Conservation (phyloP, 2,329 filamentous ascomycete genomes). For the Hortaea sp. region DNA sequence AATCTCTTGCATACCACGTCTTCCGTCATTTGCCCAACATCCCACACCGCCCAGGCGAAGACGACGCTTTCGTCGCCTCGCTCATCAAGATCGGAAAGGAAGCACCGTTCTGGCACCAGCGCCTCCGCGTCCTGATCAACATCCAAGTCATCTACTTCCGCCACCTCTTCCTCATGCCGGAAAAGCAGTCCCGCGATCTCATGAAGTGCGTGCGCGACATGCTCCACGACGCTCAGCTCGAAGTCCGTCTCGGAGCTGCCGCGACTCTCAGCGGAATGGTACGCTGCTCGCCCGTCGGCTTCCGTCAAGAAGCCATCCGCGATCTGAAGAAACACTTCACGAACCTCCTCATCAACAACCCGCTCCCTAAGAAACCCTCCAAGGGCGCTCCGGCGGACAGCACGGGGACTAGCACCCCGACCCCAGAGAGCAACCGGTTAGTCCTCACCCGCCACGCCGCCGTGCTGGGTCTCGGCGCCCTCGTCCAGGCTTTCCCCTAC, state of each 20-base stretch:
- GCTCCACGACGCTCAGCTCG: constrained; percentile 82
- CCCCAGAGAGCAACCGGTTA: constrained; percentile 62
- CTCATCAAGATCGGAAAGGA: constrained; percentile 80
- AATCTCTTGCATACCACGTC: constrained; percentile 88
- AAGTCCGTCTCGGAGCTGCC: constrained; percentile 87
- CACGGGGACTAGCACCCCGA: constrained; percentile 50
- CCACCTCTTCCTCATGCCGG: constrained; percentile 75
- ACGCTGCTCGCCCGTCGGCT: constrained; percentile 72
- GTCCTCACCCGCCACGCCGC: constrained; percentile 79
- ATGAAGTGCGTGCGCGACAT: constrained; percentile 93
- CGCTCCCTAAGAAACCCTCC: constrained; percentile 61
- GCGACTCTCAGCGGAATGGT: constrained; percentile 96
- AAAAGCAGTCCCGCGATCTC: constrained; percentile 64
- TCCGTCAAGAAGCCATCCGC: constrained; percentile 69
- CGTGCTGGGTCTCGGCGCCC: constrained; percentile 77
- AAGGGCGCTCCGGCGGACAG: constrained; percentile 28
- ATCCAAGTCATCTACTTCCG: constrained; percentile 99
- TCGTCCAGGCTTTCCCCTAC: constrained; percentile 95
- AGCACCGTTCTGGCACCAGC: constrained; percentile 87
- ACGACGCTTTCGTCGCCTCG: constrained; percentile 71
- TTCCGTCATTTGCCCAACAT: constrained; percentile 95
- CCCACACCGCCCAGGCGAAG: constrained; percentile 78
- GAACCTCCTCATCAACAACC: constrained; percentile 66
- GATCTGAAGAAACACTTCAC: constrained; percentile 73
- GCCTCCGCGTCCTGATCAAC: constrained; percentile 87